A percentile compares a stretch with the other conserved stretches of the same genome.
Conservation (phyloP, 2,329 filamentous ascomycete species). For the Lecanicillium sp. region DNA sequence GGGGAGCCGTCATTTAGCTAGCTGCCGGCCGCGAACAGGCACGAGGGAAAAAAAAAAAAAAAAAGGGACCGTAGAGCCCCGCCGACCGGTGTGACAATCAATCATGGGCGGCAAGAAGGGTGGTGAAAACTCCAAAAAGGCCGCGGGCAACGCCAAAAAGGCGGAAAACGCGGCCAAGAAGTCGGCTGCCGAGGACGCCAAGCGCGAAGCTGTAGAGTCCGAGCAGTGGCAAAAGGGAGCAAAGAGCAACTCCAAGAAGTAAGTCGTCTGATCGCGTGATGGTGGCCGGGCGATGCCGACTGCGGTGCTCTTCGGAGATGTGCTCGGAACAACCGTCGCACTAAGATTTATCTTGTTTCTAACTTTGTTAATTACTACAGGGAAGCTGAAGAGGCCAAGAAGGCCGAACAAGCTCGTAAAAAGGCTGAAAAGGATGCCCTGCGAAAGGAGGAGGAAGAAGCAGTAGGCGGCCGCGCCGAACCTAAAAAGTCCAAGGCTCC, state of each 20-base stretch:
- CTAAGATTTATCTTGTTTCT: too few relatives aligned
- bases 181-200: constrained; percentile 59
- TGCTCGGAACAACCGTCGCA: too few relatives aligned
- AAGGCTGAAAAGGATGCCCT: constrained; percentile 88
- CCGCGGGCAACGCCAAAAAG: constrained; percentile 81
- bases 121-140: constrained; percentile 82
- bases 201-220: constrained; percentile 59
- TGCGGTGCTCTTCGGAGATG: too few relatives aligned
- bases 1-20: background rate
- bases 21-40: too few relatives aligned
- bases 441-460: constrained; percentile 73
- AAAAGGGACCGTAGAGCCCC: too few relatives aligned
- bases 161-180: constrained; percentile 80
- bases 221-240: constrained; percentile 77
- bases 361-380: constrained; percentile 12
- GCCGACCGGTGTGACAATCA: too few relatives aligned
- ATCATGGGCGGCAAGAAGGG: constrained; percentile 73
- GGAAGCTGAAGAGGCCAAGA: constrained; percentile 55
- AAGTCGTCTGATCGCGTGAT: constrained; percentile 29
- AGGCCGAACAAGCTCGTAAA: constrained; percentile 72
- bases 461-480: constrained; percentile 43
- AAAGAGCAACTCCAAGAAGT: constrained; percentile 86
- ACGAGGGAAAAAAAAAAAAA: too few relatives aligned
- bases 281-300: too few relatives aligned
- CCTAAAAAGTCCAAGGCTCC: constrained; percentile 63